Conservation (phyloP, 2,329 filamentous ascomycete genomes). For the Aspergillus hiratsukae region DNA sequence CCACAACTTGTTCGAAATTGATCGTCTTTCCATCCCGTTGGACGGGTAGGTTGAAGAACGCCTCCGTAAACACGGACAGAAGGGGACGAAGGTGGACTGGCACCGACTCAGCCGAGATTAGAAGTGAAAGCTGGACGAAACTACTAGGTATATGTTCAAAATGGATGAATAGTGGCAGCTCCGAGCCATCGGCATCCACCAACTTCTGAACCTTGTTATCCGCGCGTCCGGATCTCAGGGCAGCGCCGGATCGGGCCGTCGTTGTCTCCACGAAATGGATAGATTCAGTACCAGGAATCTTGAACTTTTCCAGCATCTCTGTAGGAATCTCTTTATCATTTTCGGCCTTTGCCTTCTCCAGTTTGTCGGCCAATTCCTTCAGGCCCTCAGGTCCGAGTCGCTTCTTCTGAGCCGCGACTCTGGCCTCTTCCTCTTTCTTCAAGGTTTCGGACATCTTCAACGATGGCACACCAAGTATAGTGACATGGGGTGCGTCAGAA, state of each 20-base stretch:
- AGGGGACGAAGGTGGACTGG: constrained; percentile 81
- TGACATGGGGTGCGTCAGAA: constrained; percentile 77
- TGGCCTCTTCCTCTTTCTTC: constrained; percentile 73
- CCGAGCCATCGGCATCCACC: constrained; percentile 64
- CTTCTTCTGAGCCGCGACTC: constrained; percentile 73
- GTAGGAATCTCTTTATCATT: constrained; percentile 85
- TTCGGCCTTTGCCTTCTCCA: constrained; percentile 78
- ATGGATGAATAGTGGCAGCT: constrained; percentile 83
- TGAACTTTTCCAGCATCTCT: constrained; percentile 73
- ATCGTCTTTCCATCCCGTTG: constrained; percentile 69
- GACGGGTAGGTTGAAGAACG: constrained; percentile 92
- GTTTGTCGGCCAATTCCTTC: constrained; percentile 65
- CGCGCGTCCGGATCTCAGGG: constrained; percentile 63
- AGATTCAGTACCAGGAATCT: constrained; percentile 78
- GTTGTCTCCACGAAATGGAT: constrained; percentile 91
- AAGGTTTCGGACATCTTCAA: constrained; percentile 71
- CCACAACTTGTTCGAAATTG: constrained; percentile 87
- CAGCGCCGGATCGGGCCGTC: constrained; percentile 77
- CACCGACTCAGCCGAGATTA: constrained; percentile 72
- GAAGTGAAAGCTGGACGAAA: constrained; percentile 80
- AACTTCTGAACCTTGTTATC: constrained; percentile 68
- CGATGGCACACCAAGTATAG: constrained; percentile 83
- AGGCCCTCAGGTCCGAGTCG: constrained; percentile 79
- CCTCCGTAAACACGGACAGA: constrained; percentile 77
- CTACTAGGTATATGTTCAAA: constrained; percentile 92